Base-by-base conservation (phyloP, 1,139 yeast genomes). In the Scheffersomyces segobiensis region DNA sequence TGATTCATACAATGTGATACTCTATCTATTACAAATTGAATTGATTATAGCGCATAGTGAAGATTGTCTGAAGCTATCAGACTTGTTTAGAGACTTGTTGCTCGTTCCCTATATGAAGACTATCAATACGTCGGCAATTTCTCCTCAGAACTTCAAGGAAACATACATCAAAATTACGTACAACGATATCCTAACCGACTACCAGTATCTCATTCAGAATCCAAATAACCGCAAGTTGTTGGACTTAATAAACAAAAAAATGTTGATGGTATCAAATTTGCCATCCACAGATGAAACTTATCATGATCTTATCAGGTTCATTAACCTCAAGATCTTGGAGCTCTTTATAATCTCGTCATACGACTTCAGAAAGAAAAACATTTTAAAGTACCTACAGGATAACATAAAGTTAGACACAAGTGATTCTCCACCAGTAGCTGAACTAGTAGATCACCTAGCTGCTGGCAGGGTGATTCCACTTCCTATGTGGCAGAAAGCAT, bases 191-290 rank as follows among this genome's bases (percentile, higher is more conserved):
- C 59, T 62, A 52, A 67, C 76, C 2, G 83, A 79, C 62, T 75
- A 67, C 61, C 74, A 72, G 58, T 70, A 67, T 55, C 60, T 78
- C n/a, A 59, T 71, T 3, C 63, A 67, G 22, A 58, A 52, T 18
- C 64, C 64, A 2, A 65, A 66, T 49, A 58, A 64, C n/a, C 59
- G 60, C 24, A 69, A 71, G 53, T 64, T 78, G 20, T 71, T 77
- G 52, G 82, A 78, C 49, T 68, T 79, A 60, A 70, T 78, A 26
- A 76, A 77, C 60, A 78, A 78, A 61, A 79, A 79, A 61, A 63
- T 78, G 53, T 64, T 74, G n/a, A 60, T 73, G 21, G 58, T 71
- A 2, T 72, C 70, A 51, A 62, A 64, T 52, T 52, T 67, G 8
- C 65, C 70, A 3, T 24, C 18, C n/a, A 20, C 56, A 55, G 47